Conservation (phyloP, 768 basidiomycete species). For the Lactarius hengduanensis region DNA sequence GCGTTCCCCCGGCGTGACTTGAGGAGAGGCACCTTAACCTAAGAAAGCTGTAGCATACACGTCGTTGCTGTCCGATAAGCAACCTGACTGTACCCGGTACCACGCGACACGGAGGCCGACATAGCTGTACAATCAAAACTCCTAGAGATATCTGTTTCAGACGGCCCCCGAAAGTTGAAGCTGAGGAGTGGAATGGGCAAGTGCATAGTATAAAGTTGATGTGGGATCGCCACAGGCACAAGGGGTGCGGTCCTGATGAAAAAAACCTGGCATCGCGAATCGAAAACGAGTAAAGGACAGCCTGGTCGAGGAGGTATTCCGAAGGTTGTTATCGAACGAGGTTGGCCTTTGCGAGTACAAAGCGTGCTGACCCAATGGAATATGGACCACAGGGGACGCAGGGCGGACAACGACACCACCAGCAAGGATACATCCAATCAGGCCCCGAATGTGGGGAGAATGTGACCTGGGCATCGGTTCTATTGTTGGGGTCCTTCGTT, state of each 20-base stretch:
- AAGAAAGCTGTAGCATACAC: too few species aligned
- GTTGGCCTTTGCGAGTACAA: not conserved
- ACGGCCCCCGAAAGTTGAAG: not conserved
- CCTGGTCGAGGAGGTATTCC: not conserved
- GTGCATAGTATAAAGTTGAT: not conserved
- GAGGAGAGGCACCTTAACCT: too few species aligned
- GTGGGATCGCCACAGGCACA: conserved; percentile 1
- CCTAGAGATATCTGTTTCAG: not conserved
- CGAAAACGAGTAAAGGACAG: not conserved
- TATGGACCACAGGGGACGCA: not conserved
- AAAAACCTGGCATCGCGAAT: not conserved
- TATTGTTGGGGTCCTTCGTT: not conserved
- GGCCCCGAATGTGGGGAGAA: too few species aligned
- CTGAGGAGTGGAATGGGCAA: not conserved
- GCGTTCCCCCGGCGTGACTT: too few species aligned
- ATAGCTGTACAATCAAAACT: not conserved
- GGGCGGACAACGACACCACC: too few species aligned
- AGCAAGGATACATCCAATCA: too few species aligned
- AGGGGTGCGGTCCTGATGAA: not conserved
- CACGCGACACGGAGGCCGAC: too few species aligned
- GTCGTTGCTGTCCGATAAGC: too few species aligned
- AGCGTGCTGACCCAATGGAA: not conserved
- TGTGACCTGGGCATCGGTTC: not conserved
- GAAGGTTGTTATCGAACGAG: not conserved
- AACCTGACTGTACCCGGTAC: too few species aligned